Conservation (phyloP, 495 filamentous ascomycete genomes). For the Penicillium salamii region DNA sequence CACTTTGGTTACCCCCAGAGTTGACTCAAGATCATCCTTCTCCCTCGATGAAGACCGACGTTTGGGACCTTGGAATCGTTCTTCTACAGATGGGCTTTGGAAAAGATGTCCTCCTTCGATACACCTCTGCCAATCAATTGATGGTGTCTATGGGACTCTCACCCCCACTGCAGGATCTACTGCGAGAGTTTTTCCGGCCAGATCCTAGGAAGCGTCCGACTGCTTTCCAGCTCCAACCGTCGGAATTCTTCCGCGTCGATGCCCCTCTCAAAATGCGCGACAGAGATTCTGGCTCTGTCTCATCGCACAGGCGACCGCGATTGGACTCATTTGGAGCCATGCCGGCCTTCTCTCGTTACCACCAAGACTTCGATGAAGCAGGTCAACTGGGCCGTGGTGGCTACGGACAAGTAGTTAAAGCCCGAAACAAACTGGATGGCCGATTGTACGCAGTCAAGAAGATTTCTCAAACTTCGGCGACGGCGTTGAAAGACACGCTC, state of each 20-base stretch:
- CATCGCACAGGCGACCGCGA: constrained; percentile 39
- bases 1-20: constrained; percentile 83
- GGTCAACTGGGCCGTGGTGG: constrained; percentile 88
- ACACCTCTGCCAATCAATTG: constrained; percentile 72
- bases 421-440: constrained; percentile 88
- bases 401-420: constrained; percentile 96
- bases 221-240: constrained; percentile 85
- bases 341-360: constrained; percentile 65
- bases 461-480: constrained; percentile 76
- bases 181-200: constrained; percentile 75
- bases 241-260: constrained; percentile 73
- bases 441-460: constrained; percentile 96
- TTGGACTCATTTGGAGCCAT: constrained; percentile 44
- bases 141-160: constrained; percentile 64
- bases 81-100: constrained; percentile 96
- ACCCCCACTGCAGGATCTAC: constrained; percentile 70
- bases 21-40: constrained; percentile 56
- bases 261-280: constrained; percentile 43
- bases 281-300: constrained; percentile 38
- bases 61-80: constrained; percentile 91
- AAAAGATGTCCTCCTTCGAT: constrained; percentile 66
- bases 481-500: constrained; percentile 78
- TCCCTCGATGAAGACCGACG: constrained; percentile 77
- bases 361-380: constrained; percentile 84
- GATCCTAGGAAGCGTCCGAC: constrained; percentile 82